A percentile compares a stretch with the other conserved stretches of the same genome.
These are phyloP conservation scores for Rhizopogon hawkerae DNA, from an alignment of 1,284 basidiomycete genomes.

Conservation along the genomic window DNA sequence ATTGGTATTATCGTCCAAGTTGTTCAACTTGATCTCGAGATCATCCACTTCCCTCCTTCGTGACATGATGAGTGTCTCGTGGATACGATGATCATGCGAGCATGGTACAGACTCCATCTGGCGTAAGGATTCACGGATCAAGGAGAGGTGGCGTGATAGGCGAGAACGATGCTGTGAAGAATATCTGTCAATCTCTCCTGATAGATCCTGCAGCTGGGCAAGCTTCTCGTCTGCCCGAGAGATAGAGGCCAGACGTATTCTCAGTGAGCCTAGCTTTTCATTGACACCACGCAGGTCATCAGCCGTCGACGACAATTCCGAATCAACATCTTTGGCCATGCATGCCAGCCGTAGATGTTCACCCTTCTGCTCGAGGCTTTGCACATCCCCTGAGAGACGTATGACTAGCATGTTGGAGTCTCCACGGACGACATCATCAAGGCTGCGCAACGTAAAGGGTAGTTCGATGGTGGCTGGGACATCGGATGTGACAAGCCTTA, in stretches of 20 bases:
- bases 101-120: slow-evolving; percentile 40
- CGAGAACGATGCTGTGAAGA: slow-evolving; percentile 28
- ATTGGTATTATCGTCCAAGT: slow-evolving; percentile 40
- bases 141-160: slow-evolving; percentile 42
- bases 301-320: slow-evolving; percentile 28
- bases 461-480: slow-evolving; percentile 31
- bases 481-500: slow-evolving; percentile 21
- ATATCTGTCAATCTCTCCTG: slow-evolving; percentile 30
- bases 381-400: slow-evolving; percentile 48
- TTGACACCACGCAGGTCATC: slow-evolving; percentile 33
- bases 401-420: slow-evolving; percentile 65
- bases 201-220: slow-evolving; percentile 29
- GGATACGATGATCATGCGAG: slow-evolving; percentile 32
- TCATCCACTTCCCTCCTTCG: slow-evolving; percentile 43
- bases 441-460: slow-evolving; percentile 50
- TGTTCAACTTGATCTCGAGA: slow-evolving; percentile 37
- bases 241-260: slow-evolving; percentile 25
- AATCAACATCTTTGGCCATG: slow-evolving; percentile 48
- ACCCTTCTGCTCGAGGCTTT: slow-evolving; percentile 39
- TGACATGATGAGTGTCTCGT: slow-evolving; percentile 38
- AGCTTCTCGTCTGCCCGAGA: slow-evolving; percentile 21
- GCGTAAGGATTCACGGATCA: slow-evolving; percentile 43
- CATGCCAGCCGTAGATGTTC: slow-evolving; percentile 44
- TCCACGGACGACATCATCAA: slow-evolving; percentile 61
- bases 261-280: slow-evolving; percentile 31